Percentiles rank a stretch among this genome's conserved stretches.
phyloP scores from a whole-genome alignment of 2,329 filamentous ascomycete species.

The Alternaria sp. region DNA sequence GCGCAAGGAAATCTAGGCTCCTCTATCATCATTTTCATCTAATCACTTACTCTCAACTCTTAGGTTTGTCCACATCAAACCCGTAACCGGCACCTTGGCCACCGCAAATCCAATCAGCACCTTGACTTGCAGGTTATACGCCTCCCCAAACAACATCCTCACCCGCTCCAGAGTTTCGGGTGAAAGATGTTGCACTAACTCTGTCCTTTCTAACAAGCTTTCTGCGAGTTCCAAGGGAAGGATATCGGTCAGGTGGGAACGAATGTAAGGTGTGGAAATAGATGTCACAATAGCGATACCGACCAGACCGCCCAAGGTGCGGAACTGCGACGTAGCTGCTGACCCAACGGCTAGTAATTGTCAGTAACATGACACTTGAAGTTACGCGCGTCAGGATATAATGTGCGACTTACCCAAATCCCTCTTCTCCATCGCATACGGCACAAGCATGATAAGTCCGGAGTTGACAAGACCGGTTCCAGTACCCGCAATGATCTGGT shows the following conservation, averaged over 20 bases:
- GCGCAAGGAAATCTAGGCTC: background rate
- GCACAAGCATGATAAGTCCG: constrained; percentile 16
- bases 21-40: background rate
- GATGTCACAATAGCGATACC: constrained; percentile 18
- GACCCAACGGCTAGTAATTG: constrained; percentile 14
- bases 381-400: background rate
- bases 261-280: constrained; percentile 18
- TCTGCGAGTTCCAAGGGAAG: constrained; percentile 4
- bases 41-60: constrained; percentile 1
- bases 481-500: constrained; percentile 20
- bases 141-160: constrained; percentile 12
- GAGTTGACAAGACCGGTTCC: constrained; percentile 19
- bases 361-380: background rate
- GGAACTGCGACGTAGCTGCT: constrained; percentile 19
- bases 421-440: constrained; percentile 17
- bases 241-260: constrained; percentile 4
- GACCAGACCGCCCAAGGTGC: constrained; percentile 18
- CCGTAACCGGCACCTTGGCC: constrained; percentile 15
- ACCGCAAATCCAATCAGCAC: constrained; percentile 22
- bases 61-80: constrained; percentile 22
- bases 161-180: background rate
- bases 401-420: constrained; percentile 18
- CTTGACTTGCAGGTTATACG: constrained; percentile 25
- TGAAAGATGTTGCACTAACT: constrained; percentile 1
- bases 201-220: constrained; percentile 12